These are phyloP conservation scores for Mycosarcoma mackinlayi DNA, from an alignment of 1,284 basidiomycete genomes.

Conservation along the genomic window DNA sequence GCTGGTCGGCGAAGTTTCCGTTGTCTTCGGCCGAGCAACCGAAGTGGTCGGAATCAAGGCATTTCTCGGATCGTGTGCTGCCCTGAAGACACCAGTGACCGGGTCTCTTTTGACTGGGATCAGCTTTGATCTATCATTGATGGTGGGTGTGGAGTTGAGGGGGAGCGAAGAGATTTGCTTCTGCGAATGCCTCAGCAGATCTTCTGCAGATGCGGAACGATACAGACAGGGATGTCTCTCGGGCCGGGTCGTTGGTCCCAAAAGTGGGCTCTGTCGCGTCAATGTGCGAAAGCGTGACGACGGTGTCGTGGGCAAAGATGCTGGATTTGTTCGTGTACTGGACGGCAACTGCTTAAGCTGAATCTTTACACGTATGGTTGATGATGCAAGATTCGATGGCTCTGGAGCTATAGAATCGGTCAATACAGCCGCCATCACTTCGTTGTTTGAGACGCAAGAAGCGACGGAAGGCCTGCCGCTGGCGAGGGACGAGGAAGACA, in stretches of 20 bases:
- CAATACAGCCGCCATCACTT: too few species aligned
- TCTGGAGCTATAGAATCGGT: too few species aligned
- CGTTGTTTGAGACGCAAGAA: too few species aligned
- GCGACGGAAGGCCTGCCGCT: not conserved
- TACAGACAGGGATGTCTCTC: not conserved
- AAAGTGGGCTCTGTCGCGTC: not conserved
- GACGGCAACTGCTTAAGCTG: not conserved
- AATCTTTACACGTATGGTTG: too few species aligned
- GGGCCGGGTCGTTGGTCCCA: not conserved
- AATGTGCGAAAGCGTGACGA: not conserved
- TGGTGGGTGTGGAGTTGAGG: not conserved
- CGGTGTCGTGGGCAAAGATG: not conserved
- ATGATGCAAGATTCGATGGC: too few species aligned
- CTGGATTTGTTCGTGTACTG: not conserved
- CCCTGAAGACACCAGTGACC: not conserved
- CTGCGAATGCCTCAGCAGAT: not conserved
- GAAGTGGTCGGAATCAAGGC: not conserved
- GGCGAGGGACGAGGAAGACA: not conserved
- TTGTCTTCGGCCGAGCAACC: not conserved
- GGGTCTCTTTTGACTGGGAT: not conserved
- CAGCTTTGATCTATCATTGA: not conserved
- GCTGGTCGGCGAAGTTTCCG: constrained; percentile 18
- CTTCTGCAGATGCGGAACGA: constrained; percentile 19
- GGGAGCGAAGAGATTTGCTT: not conserved
- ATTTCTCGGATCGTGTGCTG: not conserved